Conservation (phyloP, 2,329 filamentous ascomycete species). For the Exophiala sp. region DNA sequence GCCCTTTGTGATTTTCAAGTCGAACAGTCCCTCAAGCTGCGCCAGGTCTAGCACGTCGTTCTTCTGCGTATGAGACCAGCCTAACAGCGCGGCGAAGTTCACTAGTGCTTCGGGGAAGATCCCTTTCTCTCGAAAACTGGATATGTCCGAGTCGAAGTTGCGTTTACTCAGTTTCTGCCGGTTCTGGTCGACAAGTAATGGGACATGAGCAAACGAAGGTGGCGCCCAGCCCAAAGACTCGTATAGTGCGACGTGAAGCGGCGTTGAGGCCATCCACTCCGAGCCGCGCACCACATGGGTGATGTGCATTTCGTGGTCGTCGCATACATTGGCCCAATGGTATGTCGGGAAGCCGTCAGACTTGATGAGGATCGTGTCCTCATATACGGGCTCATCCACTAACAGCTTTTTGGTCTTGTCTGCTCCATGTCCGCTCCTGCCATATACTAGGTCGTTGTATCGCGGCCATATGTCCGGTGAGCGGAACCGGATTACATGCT, state of each 20-base stretch:
- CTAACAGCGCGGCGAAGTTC: constrained; percentile 80
- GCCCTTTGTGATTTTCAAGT: constrained; percentile 82
- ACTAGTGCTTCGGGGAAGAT: constrained; percentile 59
- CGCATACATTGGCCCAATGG: constrained; percentile 93
- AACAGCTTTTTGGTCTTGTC: constrained; percentile 42
- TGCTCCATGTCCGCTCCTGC: constrained; percentile 50
- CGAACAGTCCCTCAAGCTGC: constrained; percentile 67
- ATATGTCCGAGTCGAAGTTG: constrained; percentile 60
- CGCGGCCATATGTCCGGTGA: constrained; percentile 56
- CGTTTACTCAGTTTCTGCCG: constrained; percentile 82
- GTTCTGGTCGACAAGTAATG: constrained; percentile 63
- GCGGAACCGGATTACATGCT: constrained; percentile 71
- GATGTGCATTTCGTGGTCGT: constrained; percentile 91
- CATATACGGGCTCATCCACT: constrained; percentile 49
- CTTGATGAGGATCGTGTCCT: constrained; percentile 87
- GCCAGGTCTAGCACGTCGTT: constrained; percentile 66
- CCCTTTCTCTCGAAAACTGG: constrained; percentile 51
- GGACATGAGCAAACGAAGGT: constrained; percentile 73
- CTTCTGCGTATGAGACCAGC: constrained; percentile 66
- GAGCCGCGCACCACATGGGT: constrained; percentile 90
- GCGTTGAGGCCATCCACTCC: constrained; percentile 95
- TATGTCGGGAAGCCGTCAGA: constrained; percentile 91
- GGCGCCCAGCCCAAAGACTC: constrained; percentile 67
- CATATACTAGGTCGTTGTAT: constrained; percentile 76
- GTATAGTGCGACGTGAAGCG: constrained; percentile 69